Percentiles rank a stretch among this genome's conserved stretches.
phyloP scores from a whole-genome alignment of 805 yeast genomes.

The Saturnispora sanitii region DNA sequence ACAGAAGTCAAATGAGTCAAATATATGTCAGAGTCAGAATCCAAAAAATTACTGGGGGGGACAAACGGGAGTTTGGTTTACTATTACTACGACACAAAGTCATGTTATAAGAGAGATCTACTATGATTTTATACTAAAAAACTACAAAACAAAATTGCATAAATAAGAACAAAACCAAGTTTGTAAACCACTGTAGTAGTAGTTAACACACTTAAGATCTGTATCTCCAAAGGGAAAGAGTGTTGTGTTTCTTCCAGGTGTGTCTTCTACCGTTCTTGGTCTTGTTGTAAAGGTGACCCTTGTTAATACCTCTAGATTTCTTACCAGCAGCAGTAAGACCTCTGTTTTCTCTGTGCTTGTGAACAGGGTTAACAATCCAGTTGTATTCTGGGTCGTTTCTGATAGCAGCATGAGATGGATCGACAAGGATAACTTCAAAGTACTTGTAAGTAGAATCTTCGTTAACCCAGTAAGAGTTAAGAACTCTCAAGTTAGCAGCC shows the following conservation, averaged over 20 bases:
- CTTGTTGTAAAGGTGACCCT: constrained; percentile 99
- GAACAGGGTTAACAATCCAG: constrained; percentile 99
- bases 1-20: no score
- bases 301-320: constrained; percentile 99
- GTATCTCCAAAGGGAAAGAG: constrained; percentile 99
- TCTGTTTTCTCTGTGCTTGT: constrained; percentile 99
- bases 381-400: constrained; percentile 97
- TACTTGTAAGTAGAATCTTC: constrained; percentile 99
- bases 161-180: not conserved
- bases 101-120: no score
- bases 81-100: no score
- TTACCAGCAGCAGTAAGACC: constrained; percentile 97
- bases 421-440: constrained; percentile 95
- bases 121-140: no score
- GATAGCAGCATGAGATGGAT: constrained; percentile 97
- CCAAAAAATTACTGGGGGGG: not conserved
- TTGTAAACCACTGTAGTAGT: not conserved
- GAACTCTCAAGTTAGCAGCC: constrained; percentile 97
- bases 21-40: no score
- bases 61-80: no score
- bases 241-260: constrained; percentile 99
- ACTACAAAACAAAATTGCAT: constrained; percentile 1
- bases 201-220: constrained; percentile 47
- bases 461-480: constrained; percentile 99
- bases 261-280: constrained; percentile 97